Conservation (phyloP, 495 filamentous ascomycete genomes). For the Xylaria cubensis region DNA sequence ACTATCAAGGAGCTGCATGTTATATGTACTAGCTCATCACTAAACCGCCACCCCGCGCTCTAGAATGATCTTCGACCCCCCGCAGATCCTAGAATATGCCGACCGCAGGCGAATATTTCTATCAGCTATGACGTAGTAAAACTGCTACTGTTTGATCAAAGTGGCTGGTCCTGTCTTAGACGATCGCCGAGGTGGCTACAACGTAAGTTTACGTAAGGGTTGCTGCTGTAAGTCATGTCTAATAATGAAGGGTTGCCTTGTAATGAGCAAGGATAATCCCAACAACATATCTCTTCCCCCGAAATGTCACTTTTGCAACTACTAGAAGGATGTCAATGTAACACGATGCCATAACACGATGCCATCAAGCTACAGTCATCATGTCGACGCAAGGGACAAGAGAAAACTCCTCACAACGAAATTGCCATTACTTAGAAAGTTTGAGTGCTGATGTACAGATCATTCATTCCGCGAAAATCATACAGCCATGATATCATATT, state of each 20-base stretch:
- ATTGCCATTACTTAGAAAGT: constrained; percentile 12
- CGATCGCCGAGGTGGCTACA: background rate
- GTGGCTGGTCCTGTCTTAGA: background rate
- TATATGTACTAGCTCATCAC: background rate
- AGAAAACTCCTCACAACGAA: background rate
- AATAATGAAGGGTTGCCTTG: background rate
- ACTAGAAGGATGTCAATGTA: background rate
- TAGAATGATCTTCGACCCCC: background rate
- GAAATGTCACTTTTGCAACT: background rate
- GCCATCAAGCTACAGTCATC: background rate
- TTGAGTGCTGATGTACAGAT: constrained; percentile 18
- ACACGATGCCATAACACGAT: too few species aligned
- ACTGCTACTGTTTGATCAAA: background rate
- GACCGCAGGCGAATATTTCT: background rate
- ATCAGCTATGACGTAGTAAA: background rate
- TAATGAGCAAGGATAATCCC: background rate
- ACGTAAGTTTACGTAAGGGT: background rate
- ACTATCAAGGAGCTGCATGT: background rate
- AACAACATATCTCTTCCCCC: background rate
- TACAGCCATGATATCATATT: constrained; percentile 25
- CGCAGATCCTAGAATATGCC: background rate
- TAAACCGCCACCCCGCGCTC: background rate
- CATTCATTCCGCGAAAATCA: constrained; percentile 21
- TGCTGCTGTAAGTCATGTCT: background rate
- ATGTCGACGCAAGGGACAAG: background rate